Conservation (phyloP, 2,329 filamentous ascomycete genomes). For the Geosmithia putterillii region DNA sequence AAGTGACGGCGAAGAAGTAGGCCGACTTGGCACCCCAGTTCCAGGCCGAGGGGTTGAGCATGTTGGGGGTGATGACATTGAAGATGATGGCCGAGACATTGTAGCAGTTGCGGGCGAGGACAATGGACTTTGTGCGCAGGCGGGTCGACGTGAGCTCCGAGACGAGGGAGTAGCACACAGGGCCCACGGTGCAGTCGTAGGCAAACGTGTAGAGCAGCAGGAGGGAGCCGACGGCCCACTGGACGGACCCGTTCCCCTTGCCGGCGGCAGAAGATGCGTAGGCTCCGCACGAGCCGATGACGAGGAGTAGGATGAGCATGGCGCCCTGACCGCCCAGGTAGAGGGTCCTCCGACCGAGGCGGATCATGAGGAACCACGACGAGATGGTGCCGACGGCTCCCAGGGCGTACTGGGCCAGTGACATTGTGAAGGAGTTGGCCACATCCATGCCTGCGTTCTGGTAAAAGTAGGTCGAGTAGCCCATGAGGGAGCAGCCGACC, state of each 20-base stretch:
- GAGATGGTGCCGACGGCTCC: slow-evolving; percentile 29
- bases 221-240: slow-evolving; percentile 34
- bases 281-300: slow-evolving; percentile 29
- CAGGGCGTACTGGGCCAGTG: slow-evolving; percentile 28
- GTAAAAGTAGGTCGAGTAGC: slow-evolving; percentile 45
- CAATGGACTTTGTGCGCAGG: slow-evolving; percentile 32
- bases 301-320: slow-evolving; percentile 27
- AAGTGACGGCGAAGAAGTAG: slow-evolving; percentile 31
- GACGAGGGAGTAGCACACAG: slow-evolving; percentile 28
- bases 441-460: slow-evolving; percentile 26
- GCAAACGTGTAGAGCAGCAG: slow-evolving; percentile 28
- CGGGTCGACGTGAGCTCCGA: slow-evolving; percentile 31
- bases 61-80: slow-evolving; percentile 32
- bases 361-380: slow-evolving; percentile 30
- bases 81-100: slow-evolving; percentile 34
- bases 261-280: slow-evolving; percentile 24
- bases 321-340: slow-evolving; percentile 35
- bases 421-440: slow-evolving; percentile 22
- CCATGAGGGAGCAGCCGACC: slow-evolving; percentile 32
- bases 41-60: slow-evolving; percentile 32
- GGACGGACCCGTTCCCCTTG: slow-evolving; percentile 29
- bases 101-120: slow-evolving; percentile 30
- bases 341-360: slow-evolving; percentile 30
- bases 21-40: slow-evolving; percentile 35
- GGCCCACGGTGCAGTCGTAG: slow-evolving; percentile 33